phyloP scores from a whole-genome alignment of 129 eudicot species.

The Oenanthe sinensis region DNA sequence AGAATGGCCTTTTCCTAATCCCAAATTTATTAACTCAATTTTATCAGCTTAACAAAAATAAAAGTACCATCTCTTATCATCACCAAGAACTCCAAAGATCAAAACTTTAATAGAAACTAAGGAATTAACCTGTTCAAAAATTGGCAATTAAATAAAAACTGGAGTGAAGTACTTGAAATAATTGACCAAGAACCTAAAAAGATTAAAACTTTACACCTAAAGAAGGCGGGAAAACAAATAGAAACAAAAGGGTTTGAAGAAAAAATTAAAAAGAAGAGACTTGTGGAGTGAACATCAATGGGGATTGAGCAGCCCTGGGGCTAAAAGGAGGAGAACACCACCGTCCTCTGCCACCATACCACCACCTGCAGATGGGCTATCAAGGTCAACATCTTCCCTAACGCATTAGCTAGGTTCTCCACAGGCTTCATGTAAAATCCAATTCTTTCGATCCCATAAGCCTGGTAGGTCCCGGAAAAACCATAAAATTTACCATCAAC shows the following conservation, averaged over 20 bases:
- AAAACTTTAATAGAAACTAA: neutral
- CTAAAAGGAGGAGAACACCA: conserved; percentile 73
- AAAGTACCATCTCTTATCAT: neutral
- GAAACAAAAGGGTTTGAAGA: neutral
- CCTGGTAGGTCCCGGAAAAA: too few relatives aligned
- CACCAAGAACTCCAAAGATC: neutral
- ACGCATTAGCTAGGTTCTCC: conserved; percentile 13
- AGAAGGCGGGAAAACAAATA: neutral
- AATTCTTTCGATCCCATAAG: too few relatives aligned
- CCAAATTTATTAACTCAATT: neutral
- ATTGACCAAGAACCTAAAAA: conserved; percentile 7
- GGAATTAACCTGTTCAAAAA: neutral
- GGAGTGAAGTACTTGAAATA: neutral
- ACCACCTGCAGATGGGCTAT: conserved; percentile 36
- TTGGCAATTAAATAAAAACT: neutral
- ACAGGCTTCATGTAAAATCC: too few relatives aligned
- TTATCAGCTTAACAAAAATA: neutral
- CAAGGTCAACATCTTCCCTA: conserved; percentile 70
- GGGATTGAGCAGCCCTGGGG: conserved; percentile 86
- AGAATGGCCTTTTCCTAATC: neutral
- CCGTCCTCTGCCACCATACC: conserved; percentile 39
- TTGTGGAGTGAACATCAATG: conserved; percentile 96
- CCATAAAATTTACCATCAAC: too few relatives aligned
- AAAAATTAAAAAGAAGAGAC: conserved; percentile 22
- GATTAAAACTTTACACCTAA: neutral